Conservation (phyloP, 2,329 filamentous ascomycete genomes). For the Paraphoma chrysanthemicola region DNA sequence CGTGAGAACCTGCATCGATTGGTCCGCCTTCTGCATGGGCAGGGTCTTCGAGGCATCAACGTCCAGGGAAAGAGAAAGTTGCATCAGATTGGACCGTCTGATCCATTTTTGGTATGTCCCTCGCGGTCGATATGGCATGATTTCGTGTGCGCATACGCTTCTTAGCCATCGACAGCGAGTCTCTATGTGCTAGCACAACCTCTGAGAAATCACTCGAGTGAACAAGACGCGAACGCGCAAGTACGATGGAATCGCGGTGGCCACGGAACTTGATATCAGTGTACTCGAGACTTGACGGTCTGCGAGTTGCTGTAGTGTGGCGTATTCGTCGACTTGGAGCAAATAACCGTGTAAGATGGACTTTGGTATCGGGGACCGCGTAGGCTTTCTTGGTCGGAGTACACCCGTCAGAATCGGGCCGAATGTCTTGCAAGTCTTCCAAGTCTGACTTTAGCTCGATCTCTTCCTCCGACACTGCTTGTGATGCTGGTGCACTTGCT, state of each 20-base stretch:
- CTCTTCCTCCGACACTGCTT: conserved; percentile 18
- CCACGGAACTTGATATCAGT: conserved; percentile 33
- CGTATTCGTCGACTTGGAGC: conserved; percentile 7
- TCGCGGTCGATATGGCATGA: conserved; percentile 5
- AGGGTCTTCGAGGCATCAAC: too few species aligned
- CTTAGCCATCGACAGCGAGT: conserved; percentile 32
- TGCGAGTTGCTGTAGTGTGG: conserved; percentile 9
- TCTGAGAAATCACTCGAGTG: conserved; percentile 22
- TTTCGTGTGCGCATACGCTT: conserved; percentile 36
- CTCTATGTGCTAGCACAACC: conserved; percentile 27
- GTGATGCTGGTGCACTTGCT: conserved; percentile 22
- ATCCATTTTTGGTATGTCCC: too few species aligned
- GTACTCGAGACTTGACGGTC: conserved; percentile 40
- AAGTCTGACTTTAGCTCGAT: neutral
- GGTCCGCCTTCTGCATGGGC: too few species aligned
- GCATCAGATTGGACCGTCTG: too few species aligned
- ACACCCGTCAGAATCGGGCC: neutral
- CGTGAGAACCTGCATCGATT: too few species aligned
- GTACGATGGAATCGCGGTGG: conserved; percentile 41
- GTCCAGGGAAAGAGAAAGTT: too few species aligned
- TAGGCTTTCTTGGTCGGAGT: conserved; percentile 5
- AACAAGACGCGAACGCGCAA: conserved; percentile 37
- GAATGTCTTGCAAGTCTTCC: neutral
- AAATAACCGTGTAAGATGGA: conserved; percentile 1
- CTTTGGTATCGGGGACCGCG: conserved; percentile 11